Percentiles rank a stretch among this genome's conserved stretches.
phyloP scores from a whole-genome alignment of 176 grass and related monocot species.

The Bromus sterilis region DNA sequence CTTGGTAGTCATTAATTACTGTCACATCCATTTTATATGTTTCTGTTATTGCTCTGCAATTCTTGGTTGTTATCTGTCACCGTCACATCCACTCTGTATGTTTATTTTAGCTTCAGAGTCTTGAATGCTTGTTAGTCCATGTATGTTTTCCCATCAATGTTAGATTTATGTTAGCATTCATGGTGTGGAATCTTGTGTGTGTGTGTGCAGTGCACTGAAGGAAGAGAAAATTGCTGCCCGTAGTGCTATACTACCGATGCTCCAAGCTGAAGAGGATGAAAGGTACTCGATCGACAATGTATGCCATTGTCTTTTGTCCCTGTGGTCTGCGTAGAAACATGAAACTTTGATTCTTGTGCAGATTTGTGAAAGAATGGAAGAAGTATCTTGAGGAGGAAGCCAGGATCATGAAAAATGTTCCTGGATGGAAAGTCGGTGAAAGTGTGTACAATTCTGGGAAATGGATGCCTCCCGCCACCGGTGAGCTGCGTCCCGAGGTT shows the following conservation, averaged over 20 bases:
- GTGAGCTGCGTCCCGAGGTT: constrained; percentile 87
- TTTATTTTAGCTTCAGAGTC: neutral
- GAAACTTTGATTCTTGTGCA: constrained; percentile 3
- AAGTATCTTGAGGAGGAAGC: constrained; percentile 89
- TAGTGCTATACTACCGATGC: constrained; percentile 75
- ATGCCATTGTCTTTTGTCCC: neutral
- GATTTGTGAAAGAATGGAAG: constrained; percentile 98
- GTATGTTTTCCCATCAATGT: neutral
- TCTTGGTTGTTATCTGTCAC: neutral
- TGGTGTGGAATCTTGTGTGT: neutral
- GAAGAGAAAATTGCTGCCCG: constrained; percentile 99
- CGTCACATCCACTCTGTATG: neutral
- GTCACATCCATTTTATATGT: neutral
- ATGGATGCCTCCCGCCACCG: constrained; percentile 89
- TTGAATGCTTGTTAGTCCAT: constrained; percentile 3
- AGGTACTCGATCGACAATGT: constrained; percentile 26
- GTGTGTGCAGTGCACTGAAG: constrained; percentile 56
- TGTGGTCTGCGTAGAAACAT: neutral
- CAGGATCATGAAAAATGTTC: constrained; percentile 89
- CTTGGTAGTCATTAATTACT: neutral
- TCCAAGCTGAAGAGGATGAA: constrained; percentile 99
- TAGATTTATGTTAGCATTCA: constrained; percentile 2
- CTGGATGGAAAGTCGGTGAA: constrained; percentile 95
- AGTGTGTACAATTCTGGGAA: constrained; percentile 83
- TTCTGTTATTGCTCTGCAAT: neutral